Percentiles rank a stretch among this genome's conserved stretches.
These are phyloP conservation scores for Kodamaea sp. DNA, from an alignment of 1,139 yeast species.

Conservation along the genomic window DNA sequence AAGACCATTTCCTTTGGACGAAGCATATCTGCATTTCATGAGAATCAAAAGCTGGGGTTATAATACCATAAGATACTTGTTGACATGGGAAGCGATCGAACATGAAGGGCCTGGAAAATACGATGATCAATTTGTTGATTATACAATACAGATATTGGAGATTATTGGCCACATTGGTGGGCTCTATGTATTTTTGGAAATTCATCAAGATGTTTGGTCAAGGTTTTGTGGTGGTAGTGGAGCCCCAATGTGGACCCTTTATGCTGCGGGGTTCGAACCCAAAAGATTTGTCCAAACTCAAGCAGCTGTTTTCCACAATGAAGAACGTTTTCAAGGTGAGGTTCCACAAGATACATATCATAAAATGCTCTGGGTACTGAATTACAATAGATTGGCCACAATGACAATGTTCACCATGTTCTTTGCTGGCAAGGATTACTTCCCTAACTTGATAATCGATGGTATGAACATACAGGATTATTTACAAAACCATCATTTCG, in stretches of 20 bases:
- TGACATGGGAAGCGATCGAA: constrained; percentile 93
- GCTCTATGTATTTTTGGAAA: constrained; percentile 75
- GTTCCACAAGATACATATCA: constrained; percentile 47
- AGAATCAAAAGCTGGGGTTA: constrained; percentile 80
- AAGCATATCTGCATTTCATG: constrained; percentile 63
- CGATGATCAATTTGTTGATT: constrained; percentile 73
- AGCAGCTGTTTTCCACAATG: constrained; percentile 74
- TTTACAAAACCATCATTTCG: constrained; percentile 61
- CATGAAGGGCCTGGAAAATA: constrained; percentile 84
- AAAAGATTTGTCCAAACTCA: constrained; percentile 59
- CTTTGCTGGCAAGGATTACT: constrained; percentile 66
- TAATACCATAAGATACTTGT: constrained; percentile 69
- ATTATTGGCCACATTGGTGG: constrained; percentile 65
- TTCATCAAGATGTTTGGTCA: constrained; percentile 96
- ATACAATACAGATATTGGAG: constrained; percentile 59
- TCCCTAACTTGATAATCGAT: constrained; percentile 70
- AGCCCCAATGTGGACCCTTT: constrained; percentile 93
- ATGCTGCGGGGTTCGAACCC: constrained; percentile 91
- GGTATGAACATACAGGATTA: constrained; percentile 76
- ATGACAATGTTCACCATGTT: constrained; percentile 83
- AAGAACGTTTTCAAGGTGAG: constrained; percentile 27
- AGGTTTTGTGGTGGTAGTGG: constrained; percentile 92
- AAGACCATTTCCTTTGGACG: constrained; percentile 72
- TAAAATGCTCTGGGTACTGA: constrained; percentile 93
- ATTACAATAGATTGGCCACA: constrained; percentile 72